Percentiles rank a stretch among this genome's conserved stretches.
Conservation (phyloP, 352 stramenopile genomes). For the Pythium aphanidermatum region DNA sequence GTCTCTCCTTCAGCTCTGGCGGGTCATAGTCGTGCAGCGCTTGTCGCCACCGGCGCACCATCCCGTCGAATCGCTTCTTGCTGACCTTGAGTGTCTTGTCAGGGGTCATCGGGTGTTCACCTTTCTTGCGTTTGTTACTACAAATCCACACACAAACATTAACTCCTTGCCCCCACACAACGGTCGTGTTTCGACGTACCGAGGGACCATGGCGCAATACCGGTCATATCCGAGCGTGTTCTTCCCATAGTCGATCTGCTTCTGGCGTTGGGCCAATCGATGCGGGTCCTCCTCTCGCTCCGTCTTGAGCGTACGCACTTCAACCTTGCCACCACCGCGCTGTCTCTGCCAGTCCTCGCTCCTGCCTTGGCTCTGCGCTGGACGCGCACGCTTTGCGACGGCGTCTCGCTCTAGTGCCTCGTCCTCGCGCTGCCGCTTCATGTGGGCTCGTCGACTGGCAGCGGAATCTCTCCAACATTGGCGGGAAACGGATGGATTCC, state of each 20-base stretch:
- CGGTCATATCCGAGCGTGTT: slow-evolving; percentile 90
- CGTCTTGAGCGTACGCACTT: slow-evolving; percentile 43
- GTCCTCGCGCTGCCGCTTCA: slow-evolving; percentile 15
- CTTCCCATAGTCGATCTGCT: slow-evolving; percentile 91
- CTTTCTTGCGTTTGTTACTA: slow-evolving; percentile 38
- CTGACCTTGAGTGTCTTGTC: slow-evolving; percentile 70
- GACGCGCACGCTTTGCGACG: neutral
- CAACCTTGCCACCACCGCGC: neutral
- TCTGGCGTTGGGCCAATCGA: slow-evolving; percentile 84
- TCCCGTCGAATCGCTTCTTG: slow-evolving; percentile 81
- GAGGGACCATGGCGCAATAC: slow-evolving; percentile 64
- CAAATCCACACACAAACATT: neutral
- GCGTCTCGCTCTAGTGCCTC: neutral
- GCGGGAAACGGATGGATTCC: slow-evolving; percentile 1
- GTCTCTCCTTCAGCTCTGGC: slow-evolving; percentile 34
- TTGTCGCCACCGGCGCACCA: slow-evolving; percentile 74
- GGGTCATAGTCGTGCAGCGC: slow-evolving; percentile 79
- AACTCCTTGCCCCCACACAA: no score
- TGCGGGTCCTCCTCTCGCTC: slow-evolving; percentile 76
- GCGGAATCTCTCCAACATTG: slow-evolving; percentile 1
- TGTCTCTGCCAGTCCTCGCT: neutral
- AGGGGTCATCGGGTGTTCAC: slow-evolving; percentile 66
- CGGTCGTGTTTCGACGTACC: slow-evolving; percentile 26
- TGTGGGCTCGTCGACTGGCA: no score
- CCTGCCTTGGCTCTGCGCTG: neutral